Evolutionary conservation across 768 basidiomycete genomes (phyloP).

Genomic region (Termitomyces sp.): DNA sequence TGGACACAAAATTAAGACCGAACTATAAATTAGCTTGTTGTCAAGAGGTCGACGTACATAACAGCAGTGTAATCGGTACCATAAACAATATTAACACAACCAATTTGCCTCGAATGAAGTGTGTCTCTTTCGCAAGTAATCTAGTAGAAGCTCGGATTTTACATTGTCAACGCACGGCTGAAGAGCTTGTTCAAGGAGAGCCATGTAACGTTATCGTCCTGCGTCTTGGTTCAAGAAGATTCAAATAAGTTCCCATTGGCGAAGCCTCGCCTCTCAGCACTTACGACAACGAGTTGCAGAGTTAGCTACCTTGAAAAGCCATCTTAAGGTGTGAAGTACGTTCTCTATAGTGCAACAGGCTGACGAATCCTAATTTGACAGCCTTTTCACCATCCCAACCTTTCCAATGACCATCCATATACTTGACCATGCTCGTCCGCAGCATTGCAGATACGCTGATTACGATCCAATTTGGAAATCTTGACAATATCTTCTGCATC

Average conservation of each 20-base stretch:
- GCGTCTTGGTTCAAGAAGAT: slow-evolving; percentile 46
- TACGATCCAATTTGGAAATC: slow-evolving; percentile 39
- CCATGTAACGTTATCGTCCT: slow-evolving; percentile 42
- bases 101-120: too few relatives aligned
- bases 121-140: too few relatives aligned
- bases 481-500: slow-evolving; percentile 36
- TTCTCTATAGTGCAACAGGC: background rate
- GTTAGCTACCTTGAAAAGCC: background rate
- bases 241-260: slow-evolving; percentile 25
- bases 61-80: background rate
- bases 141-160: too few relatives aligned
- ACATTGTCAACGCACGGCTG: too few relatives aligned
- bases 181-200: too few relatives aligned
- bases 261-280: background rate
- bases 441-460: slow-evolving; percentile 34
- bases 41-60: background rate
- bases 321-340: background rate
- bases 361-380: background rate
- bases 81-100: background rate
- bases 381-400: slow-evolving; percentile 28
- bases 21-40: slow-evolving; percentile 23
- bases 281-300: background rate
- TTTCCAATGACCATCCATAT: slow-evolving; percentile 33
- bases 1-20: slow-evolving; percentile 34
- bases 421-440: slow-evolving; percentile 28